These are phyloP conservation scores for Immersiporthe knoxdaviesiana DNA, from an alignment of 2,329 filamentous ascomycete species.

Conservation along the genomic window DNA sequence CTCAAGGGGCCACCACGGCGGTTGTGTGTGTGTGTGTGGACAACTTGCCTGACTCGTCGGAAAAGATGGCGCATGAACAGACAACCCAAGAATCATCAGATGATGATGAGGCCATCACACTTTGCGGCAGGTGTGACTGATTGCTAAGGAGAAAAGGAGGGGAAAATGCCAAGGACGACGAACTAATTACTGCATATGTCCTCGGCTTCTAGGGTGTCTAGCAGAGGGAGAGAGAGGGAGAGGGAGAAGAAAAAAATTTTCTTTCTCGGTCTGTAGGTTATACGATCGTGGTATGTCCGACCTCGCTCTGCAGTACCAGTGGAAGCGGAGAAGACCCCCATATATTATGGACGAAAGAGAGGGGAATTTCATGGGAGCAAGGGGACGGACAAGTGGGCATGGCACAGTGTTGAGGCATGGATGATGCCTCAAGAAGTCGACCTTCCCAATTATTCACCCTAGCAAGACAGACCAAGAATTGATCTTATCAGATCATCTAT, in stretches of 20 bases:
- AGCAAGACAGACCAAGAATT: slow-evolving; percentile 11
- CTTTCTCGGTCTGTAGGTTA: slow-evolving; percentile 17
- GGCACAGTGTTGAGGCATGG: slow-evolving; percentile 16
- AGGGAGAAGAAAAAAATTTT: slow-evolving; percentile 24
- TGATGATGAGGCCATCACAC: slow-evolving; percentile 8
- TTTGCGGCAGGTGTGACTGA: slow-evolving; percentile 18
- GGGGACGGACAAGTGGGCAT: slow-evolving; percentile 2
- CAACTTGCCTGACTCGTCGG: slow-evolving; percentile 2
- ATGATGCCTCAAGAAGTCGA: slow-evolving; percentile 16
- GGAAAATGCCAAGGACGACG: neutral
- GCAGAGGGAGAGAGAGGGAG: no score
- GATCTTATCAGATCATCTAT: slow-evolving; percentile 36
- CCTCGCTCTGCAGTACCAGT: slow-evolving; percentile 26
- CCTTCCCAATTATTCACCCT: slow-evolving; percentile 15
- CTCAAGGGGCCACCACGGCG: neutral
- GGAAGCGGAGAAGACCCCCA: slow-evolving; percentile 21
- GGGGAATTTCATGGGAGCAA: neutral
- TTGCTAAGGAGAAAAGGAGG: neutral
- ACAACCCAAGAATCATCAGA: slow-evolving; percentile 3
- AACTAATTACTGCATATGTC: neutral
- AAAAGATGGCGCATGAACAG: neutral
- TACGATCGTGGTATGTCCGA: slow-evolving; percentile 21
- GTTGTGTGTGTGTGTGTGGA: neutral
- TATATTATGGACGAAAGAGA: slow-evolving; percentile 3
- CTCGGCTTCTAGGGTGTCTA: neutral